Percentiles rank a stretch among this genome's conserved stretches.
phyloP scores from a whole-genome alignment of 495 filamentous ascomycete genomes.

The Pseudomonodictys pantanalensis region DNA sequence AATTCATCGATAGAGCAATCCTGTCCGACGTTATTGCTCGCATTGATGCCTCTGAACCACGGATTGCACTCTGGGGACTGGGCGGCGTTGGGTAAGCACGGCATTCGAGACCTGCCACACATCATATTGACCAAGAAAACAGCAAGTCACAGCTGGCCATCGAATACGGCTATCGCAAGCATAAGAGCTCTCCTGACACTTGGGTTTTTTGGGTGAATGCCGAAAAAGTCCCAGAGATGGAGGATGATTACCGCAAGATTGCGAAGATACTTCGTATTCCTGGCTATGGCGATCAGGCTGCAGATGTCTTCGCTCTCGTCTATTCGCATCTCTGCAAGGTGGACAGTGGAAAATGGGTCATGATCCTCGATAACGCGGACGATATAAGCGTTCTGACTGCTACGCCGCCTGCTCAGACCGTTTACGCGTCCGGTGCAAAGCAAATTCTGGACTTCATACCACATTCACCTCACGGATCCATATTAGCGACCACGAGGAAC shows the following conservation, averaged over 20 bases:
- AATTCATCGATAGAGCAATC: conserved; percentile 44
- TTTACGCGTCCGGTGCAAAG: neutral
- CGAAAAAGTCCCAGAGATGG: conserved; percentile 42
- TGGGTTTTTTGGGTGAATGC: conserved; percentile 55
- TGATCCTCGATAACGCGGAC: conserved; percentile 51
- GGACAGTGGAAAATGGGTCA: conserved; percentile 39
- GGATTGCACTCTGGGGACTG: conserved; percentile 29
- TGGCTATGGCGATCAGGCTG: neutral
- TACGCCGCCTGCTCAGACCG: neutral
- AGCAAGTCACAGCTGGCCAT: conserved; percentile 35
- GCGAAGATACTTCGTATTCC: conserved; percentile 14
- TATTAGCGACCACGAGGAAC: neutral
- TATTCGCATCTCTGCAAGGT: conserved; percentile 26
- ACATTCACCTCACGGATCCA: neutral
- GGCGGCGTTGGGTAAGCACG: conserved; percentile 49
- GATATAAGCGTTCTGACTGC: conserved; percentile 19
- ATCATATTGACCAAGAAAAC: neutral
- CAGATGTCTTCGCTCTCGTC: neutral
- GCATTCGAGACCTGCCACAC: neutral
- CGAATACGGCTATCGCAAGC: conserved; percentile 42
- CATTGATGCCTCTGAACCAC: conserved; percentile 20
- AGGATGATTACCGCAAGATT: conserved; percentile 44
- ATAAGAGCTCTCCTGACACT: conserved; percentile 42
- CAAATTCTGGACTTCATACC: neutral
- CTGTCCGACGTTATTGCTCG: conserved; percentile 36